Evolutionary conservation across 2,329 filamentous ascomycete species (phyloP).

Genomic region (Didymella arachidicola): DNA sequence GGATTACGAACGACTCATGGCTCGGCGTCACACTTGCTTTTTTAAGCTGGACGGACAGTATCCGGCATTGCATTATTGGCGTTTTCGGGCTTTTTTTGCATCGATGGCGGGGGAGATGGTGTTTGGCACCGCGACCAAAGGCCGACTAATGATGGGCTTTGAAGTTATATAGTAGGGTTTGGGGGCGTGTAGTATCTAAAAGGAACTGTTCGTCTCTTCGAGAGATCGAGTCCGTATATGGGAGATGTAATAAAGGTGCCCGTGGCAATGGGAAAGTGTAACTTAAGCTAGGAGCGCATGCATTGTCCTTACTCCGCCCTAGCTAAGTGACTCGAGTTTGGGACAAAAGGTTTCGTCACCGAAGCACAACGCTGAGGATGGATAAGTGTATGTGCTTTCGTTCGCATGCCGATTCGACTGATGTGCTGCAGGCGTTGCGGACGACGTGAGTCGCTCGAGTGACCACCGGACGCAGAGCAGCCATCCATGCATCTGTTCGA

Average conservation of each 20-base stretch:
- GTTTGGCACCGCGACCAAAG: not conserved
- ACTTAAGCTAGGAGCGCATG: too few species aligned
- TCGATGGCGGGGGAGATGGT: not conserved
- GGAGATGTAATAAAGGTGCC: not conserved
- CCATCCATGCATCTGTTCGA: too few species aligned
- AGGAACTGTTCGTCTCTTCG: not conserved
- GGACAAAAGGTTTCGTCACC: too few species aligned
- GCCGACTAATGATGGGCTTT: not conserved
- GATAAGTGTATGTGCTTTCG: too few species aligned
- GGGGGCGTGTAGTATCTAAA: not conserved
- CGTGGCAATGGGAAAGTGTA: too few species aligned
- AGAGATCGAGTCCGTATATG: not conserved
- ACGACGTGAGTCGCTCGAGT: too few species aligned
- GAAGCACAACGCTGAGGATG: too few species aligned
- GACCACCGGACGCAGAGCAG: too few species aligned
- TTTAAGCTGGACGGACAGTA: constrained; percentile 16
- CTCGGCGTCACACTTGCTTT: constrained; percentile 9
- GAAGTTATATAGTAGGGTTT: not conserved
- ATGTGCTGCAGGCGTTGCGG: too few species aligned
- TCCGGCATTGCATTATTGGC: constrained; percentile 19
- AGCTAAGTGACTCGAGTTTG: too few species aligned
- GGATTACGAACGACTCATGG: constrained; percentile 19
- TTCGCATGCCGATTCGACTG: too few species aligned
- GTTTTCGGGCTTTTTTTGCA: constrained; percentile 4
- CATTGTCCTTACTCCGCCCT: too few species aligned